Evolutionary conservation across 2,329 filamentous ascomycete genomes (phyloP), one percentile per base, ranked within the genome.

Genomic region (Epichloe elymi): DNA sequence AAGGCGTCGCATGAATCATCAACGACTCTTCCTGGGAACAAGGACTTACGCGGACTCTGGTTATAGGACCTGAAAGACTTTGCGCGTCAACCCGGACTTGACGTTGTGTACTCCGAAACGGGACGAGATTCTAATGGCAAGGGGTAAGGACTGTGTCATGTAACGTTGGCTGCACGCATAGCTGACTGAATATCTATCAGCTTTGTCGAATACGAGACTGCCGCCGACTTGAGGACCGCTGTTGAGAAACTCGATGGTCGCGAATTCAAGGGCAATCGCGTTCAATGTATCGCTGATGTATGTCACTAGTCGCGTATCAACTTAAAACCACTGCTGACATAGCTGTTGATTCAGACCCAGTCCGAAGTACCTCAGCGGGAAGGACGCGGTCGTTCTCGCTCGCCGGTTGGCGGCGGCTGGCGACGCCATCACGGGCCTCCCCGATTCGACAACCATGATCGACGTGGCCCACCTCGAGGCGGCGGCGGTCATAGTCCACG

Each of bases 51-150:
- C 79, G 80, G 79, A 80, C 71, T 78, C 77, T 82, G 78, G 78
- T 74, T 83, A 73, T 89, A 98, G 93, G 93, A 98, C 72, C 83
- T 98, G 50, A 98, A 98, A 86, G 93, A 98, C 70, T 98, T 98
- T 72, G 93, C 93, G 56, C 89, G 93, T 67, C 88, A 94, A 70
- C 94, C 91, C 69, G 89, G 89, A 70, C 80, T 95, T 70, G 93
- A 97, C 68, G 93, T 98, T 58, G 93, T 98, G 63, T 98, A 95
- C 69, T 96, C 90, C 58, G 93, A 98, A 73, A 94, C 94, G 54
- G 85, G 84, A 61, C 89, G 91, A 63, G 90, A 95, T 66, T 86
- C 85, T 59, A 88, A 94, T 67, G 88, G 89, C 58, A 88, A 86
- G 80, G 91, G 91, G 89, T 95, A 71, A 71, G 85, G 57, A 50